Conservation (phyloP, 441 rosid species). For the Jatropha multifida region DNA sequence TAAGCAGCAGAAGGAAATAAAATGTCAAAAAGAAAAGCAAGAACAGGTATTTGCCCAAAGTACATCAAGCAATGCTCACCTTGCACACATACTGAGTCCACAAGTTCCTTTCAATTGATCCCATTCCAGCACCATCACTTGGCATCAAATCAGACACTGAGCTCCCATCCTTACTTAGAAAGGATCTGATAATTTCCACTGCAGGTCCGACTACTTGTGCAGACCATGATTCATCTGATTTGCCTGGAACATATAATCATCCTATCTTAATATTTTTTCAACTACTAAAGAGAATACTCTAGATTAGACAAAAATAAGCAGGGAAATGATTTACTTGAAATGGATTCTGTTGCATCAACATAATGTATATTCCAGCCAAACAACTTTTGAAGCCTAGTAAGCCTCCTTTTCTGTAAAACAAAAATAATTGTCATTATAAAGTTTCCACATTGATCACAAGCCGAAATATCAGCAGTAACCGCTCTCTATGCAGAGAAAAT, state of each 20-base stretch:
- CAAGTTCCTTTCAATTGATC: constrained; percentile 51
- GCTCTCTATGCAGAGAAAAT: background rate
- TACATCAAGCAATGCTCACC: constrained; percentile 35
- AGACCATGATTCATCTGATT: constrained; percentile 68
- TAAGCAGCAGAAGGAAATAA: background rate
- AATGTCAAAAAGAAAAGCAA: background rate
- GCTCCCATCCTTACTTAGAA: constrained; percentile 37
- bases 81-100: constrained; percentile 84
- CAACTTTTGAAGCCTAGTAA: constrained; percentile 51
- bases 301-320: background rate
- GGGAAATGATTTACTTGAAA: constrained; percentile 45
- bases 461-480: too few species aligned
- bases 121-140: constrained; percentile 8
- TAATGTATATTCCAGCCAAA: constrained; percentile 77
- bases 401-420: constrained; percentile 72
- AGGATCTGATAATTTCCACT: constrained; percentile 40
- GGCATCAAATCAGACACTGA: constrained; percentile 17
- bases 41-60: background rate
- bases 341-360: constrained; percentile 68
- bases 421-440: background rate
- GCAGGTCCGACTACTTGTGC: constrained; percentile 64
- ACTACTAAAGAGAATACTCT: background rate
- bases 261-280: background rate
- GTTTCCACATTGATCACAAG: background rate
- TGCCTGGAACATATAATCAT: constrained; percentile 36